A percentile compares a stretch with the other conserved stretches of the same genome.
phyloP scores from a whole-genome alignment of 148 eudicot species.

The Arbutus unedo region DNA sequence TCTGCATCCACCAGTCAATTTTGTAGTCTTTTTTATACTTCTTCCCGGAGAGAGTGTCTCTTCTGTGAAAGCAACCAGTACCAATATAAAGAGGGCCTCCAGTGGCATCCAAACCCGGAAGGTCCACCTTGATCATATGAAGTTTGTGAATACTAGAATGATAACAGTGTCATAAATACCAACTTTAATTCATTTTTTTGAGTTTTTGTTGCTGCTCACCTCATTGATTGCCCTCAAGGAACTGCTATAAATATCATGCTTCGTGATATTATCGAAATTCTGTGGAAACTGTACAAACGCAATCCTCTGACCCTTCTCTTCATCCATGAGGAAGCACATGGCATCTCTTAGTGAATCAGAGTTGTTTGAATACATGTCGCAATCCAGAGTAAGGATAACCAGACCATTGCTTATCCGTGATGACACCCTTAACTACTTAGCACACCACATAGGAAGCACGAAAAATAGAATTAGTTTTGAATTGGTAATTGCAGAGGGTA shows the following conservation, averaged over 20 bases:
- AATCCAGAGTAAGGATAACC: conserved; percentile 10
- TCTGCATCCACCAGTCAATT: not conserved
- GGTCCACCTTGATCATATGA: conserved; percentile 10
- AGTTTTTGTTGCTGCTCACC: not conserved
- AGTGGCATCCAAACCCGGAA: conserved; percentile 12
- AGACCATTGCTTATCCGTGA: conserved; percentile 13
- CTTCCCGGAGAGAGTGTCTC: conserved; percentile 12
- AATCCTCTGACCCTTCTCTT: conserved; percentile 16
- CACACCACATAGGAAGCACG: not conserved
- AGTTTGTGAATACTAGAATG: not conserved
- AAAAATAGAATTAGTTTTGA: not conserved
- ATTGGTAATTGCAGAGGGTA: not conserved
- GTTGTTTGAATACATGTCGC: conserved; percentile 15
- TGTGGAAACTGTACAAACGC: conserved; percentile 18
- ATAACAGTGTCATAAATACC: not conserved
- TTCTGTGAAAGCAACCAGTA: conserved; percentile 20
- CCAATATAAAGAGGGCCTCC: conserved; percentile 19
- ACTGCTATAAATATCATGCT: conserved; percentile 7
- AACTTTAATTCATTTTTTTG: not conserved
- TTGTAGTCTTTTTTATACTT: not conserved
- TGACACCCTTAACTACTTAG: conserved; percentile 13
- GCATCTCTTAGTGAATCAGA: conserved; percentile 17
- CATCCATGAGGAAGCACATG: conserved; percentile 20
- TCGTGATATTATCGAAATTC: not conserved
- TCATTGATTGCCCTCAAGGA: not conserved